Conservation (phyloP, 352 stramenopile species). For the Globisporangium alternatum region DNA sequence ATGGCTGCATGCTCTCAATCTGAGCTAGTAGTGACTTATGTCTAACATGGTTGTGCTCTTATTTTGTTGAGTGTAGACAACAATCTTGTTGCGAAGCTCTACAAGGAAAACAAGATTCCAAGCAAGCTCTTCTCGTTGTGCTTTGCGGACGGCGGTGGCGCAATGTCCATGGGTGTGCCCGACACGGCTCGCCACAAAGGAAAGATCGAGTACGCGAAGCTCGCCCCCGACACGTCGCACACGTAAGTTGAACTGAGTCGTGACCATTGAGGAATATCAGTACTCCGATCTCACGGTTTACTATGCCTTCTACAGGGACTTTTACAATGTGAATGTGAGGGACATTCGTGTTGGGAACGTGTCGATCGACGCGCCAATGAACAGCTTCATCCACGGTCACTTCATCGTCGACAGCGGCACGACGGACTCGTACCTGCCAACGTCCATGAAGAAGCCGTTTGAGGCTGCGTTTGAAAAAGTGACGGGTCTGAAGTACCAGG, state of each 20-base stretch:
- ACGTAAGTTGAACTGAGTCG: conserved; percentile 17
- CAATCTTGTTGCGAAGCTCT: conserved; percentile 74
- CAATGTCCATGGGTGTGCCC: conserved; percentile 62
- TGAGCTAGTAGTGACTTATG: not conserved
- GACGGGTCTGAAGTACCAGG: conserved; percentile 46
- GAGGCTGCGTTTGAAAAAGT: conserved; percentile 49
- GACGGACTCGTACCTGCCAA: conserved; percentile 79
- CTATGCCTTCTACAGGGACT: conserved; percentile 24
- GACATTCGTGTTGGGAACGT: conserved; percentile 64
- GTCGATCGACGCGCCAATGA: conserved; percentile 48
- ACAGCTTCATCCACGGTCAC: conserved; percentile 43
- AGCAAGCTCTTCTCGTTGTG: conserved; percentile 79
- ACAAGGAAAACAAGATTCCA: conserved; percentile 75
- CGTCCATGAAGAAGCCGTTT: conserved; percentile 50
- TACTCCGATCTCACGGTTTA: not conserved
- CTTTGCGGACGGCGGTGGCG: conserved; percentile 63
- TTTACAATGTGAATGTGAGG: conserved; percentile 66
- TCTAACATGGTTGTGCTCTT: conserved; percentile 2
- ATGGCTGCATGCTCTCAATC: too few relatives aligned
- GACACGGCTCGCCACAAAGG: conserved; percentile 50
- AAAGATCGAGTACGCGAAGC: conserved; percentile 55
- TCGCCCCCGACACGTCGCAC: conserved; percentile 28
- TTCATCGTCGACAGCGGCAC: conserved; percentile 87
- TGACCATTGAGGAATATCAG: not conserved
- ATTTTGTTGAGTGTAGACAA: conserved; percentile 27